These are phyloP conservation scores for Vaccinium macrocarpon DNA, from an alignment of 148 eudicot species.

Conservation along the genomic window DNA sequence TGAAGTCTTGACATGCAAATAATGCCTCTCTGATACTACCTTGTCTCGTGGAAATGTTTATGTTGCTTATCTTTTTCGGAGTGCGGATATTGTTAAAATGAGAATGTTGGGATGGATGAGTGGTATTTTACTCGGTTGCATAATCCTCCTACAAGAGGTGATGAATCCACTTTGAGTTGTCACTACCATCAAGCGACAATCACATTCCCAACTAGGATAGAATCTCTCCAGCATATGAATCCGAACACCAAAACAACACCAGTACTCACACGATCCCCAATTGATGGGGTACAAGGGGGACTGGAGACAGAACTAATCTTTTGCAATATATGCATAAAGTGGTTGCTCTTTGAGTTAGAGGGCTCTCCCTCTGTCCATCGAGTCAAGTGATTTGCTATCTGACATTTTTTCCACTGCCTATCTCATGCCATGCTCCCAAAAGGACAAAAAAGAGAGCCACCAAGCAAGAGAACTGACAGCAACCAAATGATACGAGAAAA, in stretches of 20 bases:
- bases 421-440: not conserved
- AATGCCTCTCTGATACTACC: not conserved
- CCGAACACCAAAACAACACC: not conserved
- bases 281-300: not conserved
- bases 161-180: not conserved
- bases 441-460: not conserved
- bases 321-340: not conserved
- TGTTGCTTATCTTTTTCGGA: not conserved
- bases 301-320: too few relatives aligned
- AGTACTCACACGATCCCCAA: not conserved
- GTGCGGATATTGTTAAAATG: not conserved
- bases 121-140: not conserved
- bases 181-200: not conserved
- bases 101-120: not conserved
- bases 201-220: not conserved
- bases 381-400: too few relatives aligned
- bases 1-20: not conserved
- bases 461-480: not conserved
- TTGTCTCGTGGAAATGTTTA: not conserved
- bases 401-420: too few relatives aligned
- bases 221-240: not conserved
- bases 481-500: not conserved
- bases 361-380: too few relatives aligned
- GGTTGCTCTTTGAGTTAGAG: not conserved
- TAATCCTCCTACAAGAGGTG: not conserved